Conservation (phyloP, 495 filamentous ascomycete genomes). For the Hypoxylon perforatum region DNA sequence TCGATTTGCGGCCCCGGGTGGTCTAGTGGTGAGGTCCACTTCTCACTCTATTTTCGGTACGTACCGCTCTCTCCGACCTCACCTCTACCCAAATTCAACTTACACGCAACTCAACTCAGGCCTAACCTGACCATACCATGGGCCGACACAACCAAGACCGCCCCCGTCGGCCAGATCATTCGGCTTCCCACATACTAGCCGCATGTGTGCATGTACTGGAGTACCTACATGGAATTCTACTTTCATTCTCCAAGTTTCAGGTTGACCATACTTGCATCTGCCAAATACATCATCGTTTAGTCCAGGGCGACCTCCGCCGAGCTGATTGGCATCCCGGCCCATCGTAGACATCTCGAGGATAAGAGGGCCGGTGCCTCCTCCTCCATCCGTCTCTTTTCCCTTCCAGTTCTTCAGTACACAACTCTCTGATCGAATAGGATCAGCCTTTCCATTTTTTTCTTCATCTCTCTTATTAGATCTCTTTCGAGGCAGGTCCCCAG, state of each 20-base stretch:
- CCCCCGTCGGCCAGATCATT: constrained; percentile 23
- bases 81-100: not conserved
- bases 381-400: constrained; percentile 28
- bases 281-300: constrained; percentile 46
- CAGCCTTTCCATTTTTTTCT: constrained; percentile 39
- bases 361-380: constrained; percentile 48
- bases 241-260: constrained; percentile 47
- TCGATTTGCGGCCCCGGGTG: no score
- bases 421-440: constrained; percentile 45
- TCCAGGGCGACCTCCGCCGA: constrained; percentile 30
- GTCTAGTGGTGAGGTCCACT: no score
- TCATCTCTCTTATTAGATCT: constrained; percentile 45
- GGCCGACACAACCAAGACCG: constrained; percentile 22
- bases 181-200: constrained; percentile 29
- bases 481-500: constrained; percentile 33
- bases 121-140: no score
- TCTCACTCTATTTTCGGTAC: constrained; percentile 24
- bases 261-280: constrained; percentile 41
- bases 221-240: constrained; percentile 34
- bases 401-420: constrained; percentile 48
- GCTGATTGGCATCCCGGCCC: constrained; percentile 48
- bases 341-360: constrained; percentile 45
- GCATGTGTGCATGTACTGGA: constrained; percentile 10
- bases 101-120: no score
- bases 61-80: constrained; percentile 28